Percentiles rank a stretch among this genome's conserved stretches.
phyloP scores from a whole-genome alignment of 2,329 filamentous ascomycete genomes.

The Ceratocystis ficicola region DNA sequence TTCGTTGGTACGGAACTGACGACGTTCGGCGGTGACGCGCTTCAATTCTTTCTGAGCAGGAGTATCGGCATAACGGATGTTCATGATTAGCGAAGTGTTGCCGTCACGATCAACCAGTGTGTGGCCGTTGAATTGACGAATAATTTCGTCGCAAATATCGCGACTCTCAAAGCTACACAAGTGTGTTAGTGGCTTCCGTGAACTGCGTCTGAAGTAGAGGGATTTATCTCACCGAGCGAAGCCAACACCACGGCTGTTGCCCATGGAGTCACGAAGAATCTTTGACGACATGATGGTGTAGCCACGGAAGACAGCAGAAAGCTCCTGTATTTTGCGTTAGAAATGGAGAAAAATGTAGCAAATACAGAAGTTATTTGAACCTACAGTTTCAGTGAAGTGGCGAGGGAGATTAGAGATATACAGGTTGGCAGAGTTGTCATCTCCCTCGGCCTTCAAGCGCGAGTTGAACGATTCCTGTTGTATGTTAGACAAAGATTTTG shows the following conservation, averaged over 20 bases:
- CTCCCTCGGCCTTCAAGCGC: conserved; percentile 89
- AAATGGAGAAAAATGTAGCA: not conserved
- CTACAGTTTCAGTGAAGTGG: conserved; percentile 76
- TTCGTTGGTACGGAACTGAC: conserved; percentile 91
- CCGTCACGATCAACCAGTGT: conserved; percentile 58
- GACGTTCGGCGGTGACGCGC: conserved; percentile 85
- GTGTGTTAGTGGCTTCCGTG: conserved; percentile 18
- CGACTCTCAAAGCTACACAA: conserved; percentile 70
- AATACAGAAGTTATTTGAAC: conserved; percentile 28
- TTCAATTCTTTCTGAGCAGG: conserved; percentile 94
- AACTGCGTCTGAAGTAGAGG: conserved; percentile 2
- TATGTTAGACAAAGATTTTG: conserved; percentile 25
- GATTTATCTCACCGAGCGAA: conserved; percentile 67
- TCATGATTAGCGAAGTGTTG: conserved; percentile 50
- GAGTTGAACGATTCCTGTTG: conserved; percentile 90
- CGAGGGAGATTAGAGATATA: conserved; percentile 97
- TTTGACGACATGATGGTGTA: conserved; percentile 85
- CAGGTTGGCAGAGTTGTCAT: conserved; percentile 81
- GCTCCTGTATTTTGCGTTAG: conserved; percentile 41
- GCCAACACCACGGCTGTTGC: conserved; percentile 89
- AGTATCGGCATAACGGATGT: conserved; percentile 94
- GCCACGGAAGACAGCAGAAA: conserved; percentile 64
- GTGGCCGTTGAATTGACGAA: conserved; percentile 73
- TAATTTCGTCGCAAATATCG: conserved; percentile 80
- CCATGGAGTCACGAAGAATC: conserved; percentile 83